Percentiles rank a stretch among this genome's conserved stretches.
Conservation (phyloP, 2,329 filamentous ascomycete species). For the Aotearoamyces nothofagi region DNA sequence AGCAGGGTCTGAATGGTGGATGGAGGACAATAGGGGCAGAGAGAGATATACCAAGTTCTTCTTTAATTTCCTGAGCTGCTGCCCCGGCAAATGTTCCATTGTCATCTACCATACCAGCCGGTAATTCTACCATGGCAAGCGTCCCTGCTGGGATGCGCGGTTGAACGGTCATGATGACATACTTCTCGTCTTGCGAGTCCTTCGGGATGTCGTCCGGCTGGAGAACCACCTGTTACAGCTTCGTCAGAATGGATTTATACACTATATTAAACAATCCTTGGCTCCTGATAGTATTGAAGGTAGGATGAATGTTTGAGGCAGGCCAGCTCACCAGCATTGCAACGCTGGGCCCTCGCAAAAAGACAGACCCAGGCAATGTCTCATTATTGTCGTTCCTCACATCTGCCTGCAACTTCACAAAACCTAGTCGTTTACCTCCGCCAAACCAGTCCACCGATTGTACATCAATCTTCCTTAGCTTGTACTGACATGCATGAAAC, state of each 20-base stretch:
- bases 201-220: conserved; percentile 29
- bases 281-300: too few relatives aligned
- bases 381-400: conserved; percentile 33
- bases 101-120: conserved; percentile 42
- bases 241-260: neutral
- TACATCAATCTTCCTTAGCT: conserved; percentile 31
- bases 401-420: conserved; percentile 36
- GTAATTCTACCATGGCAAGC: conserved; percentile 38
- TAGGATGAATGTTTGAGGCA: too few relatives aligned
- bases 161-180: conserved; percentile 43
- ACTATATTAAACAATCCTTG: neutral
- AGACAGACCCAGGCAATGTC: conserved; percentile 34
- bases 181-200: conserved; percentile 28
- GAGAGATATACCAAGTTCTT: conserved; percentile 32
- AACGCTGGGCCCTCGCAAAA: conserved; percentile 44
- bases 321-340: conserved; percentile 34
- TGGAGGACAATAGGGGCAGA: neutral
- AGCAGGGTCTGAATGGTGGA: too few relatives aligned
- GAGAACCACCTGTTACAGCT: conserved; percentile 9
- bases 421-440: conserved; percentile 28
- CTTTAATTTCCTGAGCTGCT: conserved; percentile 43
- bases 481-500: conserved; percentile 39
- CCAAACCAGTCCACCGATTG: conserved; percentile 40
- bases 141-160: conserved; percentile 39
- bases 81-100: conserved; percentile 37